Base-by-base conservation (phyloP, 2,329 filamentous ascomycete genomes). In the Didymella pinodella region DNA sequence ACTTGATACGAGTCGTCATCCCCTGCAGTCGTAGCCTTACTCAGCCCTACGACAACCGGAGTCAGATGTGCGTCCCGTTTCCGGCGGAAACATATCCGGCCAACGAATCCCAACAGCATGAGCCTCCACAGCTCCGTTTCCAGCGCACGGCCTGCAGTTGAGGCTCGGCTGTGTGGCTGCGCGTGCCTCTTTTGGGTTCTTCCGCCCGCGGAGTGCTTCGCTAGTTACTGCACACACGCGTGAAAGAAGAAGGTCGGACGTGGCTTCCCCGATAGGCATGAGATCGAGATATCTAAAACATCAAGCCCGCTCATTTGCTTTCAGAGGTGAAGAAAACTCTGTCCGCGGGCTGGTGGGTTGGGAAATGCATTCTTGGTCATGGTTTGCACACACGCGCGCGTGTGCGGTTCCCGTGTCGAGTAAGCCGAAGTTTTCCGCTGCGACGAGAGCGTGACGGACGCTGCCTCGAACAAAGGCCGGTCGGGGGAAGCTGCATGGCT, bases 1-100 rank as follows among this genome's bases (percentile, higher is more conserved):
- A 22, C 22, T 22, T 22, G 22, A 22, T 22, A 22, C 22, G 22
- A 22, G 22, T 22, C 22, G 22, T 22, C 22, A 22, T 22, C 22
- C 22, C 22, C 22, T 22, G 22, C 22, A 22, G 22, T 22, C 22
- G 22, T 22, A 22, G 22, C 22, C 22, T 29, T 45, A 34, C 12
- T 57, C 36, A 57, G 36, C 28, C 36, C 22, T 48, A 31, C 31
- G 4, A 8, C 38, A 10, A 7, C 25, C 48, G 48, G 44, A 44
- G 14, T 22, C 22, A 52, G 26, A 44, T 46, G 28, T 31, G 28
- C 12, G 8, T 57, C 44, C 48, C 54, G 36, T 26, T 48, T 44
- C 48, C 48, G n/a, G 11, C 54, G 54, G 54, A 57, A 52, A 57
- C 29, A 28, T 57, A 57, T 57, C 54, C 54, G 54, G 29, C 22